phyloP scores from a whole-genome alignment of 768 basidiomycete genomes.

The Hygrophorus russula region DNA sequence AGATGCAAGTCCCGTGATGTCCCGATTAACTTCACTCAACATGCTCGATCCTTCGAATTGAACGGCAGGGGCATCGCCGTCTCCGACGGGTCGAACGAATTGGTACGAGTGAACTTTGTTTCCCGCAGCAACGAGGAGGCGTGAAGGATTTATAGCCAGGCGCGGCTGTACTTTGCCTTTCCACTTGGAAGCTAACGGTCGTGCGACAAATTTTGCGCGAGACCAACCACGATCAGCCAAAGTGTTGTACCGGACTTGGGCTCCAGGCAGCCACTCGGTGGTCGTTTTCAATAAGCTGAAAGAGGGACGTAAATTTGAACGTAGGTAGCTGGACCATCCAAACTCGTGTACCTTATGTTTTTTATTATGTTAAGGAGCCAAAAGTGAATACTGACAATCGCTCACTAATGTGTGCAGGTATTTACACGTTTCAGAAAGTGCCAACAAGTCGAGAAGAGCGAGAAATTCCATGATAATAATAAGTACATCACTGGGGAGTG shows the following conservation, averaged over 20 bases:
- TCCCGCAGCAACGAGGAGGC: conserved; percentile 54
- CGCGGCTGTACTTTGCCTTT: conserved; percentile 40
- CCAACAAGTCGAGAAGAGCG: conserved; percentile 28
- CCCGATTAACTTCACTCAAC: conserved; percentile 25
- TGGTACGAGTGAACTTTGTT: conserved; percentile 43
- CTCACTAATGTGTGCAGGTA: conserved; percentile 34
- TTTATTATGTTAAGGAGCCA: not conserved
- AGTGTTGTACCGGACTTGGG: conserved; percentile 38
- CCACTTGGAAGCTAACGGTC: conserved; percentile 56
- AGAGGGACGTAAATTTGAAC: conserved; percentile 41
- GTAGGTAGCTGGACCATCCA: conserved; percentile 48
- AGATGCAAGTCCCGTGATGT: conserved; percentile 47
- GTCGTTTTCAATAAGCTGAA: conserved; percentile 35
- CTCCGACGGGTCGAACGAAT: conserved; percentile 22
- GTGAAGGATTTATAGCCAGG: conserved; percentile 41
- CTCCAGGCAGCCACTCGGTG: conserved; percentile 30
- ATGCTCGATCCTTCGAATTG: conserved; percentile 33
- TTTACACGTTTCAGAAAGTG: conserved; percentile 29
- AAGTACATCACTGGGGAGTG: conserved; percentile 45
- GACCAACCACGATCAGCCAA: conserved; percentile 46
- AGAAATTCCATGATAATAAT: conserved; percentile 40
- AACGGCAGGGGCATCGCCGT: conserved; percentile 30
- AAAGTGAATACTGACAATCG: conserved; percentile 6
- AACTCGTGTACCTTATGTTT: conserved; percentile 40
- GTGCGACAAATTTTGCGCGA: conserved; percentile 39